A percentile compares a stretch with the other conserved stretches of the same genome.
Conservation (phyloP, 257 asterid species). For the Paulownia fortunei region DNA sequence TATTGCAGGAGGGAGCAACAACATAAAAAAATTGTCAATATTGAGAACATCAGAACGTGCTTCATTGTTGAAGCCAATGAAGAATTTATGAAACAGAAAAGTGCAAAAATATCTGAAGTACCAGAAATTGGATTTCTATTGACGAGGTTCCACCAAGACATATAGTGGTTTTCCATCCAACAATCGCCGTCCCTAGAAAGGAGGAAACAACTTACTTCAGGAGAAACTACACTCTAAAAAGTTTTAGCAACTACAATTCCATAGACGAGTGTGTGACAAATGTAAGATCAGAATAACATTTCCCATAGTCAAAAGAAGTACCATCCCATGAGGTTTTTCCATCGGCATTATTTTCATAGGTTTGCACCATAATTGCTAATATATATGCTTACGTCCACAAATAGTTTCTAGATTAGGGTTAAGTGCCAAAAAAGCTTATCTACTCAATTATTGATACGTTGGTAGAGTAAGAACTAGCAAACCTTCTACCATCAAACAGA, state of each 20-base stretch:
- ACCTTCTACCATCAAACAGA: background rate
- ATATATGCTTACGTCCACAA: too few relatives aligned
- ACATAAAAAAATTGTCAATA: background rate
- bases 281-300: too few relatives aligned
- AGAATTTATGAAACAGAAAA: background rate
- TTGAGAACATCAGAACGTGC: background rate
- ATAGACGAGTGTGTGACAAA: background rate
- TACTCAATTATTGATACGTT: too few relatives aligned
- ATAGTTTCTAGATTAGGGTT: too few relatives aligned
- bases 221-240: background rate
- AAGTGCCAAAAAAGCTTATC: too few relatives aligned
- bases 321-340: too few relatives aligned
- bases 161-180: conserved; percentile 77
- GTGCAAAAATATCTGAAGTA: background rate
- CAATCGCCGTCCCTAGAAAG: conserved; percentile 56
- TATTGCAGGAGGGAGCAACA: background rate
- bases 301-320: too few relatives aligned
- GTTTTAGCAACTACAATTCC: background rate
- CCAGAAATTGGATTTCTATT: conserved; percentile 45
- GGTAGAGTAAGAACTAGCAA: background rate
- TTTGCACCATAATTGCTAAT: too few relatives aligned
- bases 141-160: conserved; percentile 84
- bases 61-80: background rate
- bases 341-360: too few relatives aligned
- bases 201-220: background rate